These are phyloP conservation scores for Aegilops sharonensis DNA, from an alignment of 176 grass and related monocot genomes.

Conservation along the genomic window DNA sequence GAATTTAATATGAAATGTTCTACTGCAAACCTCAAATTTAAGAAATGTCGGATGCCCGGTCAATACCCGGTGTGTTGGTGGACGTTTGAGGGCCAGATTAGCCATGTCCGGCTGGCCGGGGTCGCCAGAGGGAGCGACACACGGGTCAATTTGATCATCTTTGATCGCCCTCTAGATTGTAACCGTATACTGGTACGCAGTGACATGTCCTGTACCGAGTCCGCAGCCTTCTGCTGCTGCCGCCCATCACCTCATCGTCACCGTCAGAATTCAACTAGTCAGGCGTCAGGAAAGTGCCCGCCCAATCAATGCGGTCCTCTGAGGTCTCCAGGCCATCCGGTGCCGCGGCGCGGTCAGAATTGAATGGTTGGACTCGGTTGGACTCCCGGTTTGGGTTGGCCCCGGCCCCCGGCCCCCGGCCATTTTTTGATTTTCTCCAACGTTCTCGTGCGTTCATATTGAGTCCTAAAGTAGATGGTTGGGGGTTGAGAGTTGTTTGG, in stretches of 20 bases:
- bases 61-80: too few species aligned
- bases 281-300: constrained; percentile 11
- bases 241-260: background rate
- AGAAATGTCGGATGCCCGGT: too few species aligned
- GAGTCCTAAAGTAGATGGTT: constrained; percentile 24
- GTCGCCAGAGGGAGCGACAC: too few species aligned
- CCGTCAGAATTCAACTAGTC: background rate
- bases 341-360: constrained; percentile 20
- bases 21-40: too few species aligned
- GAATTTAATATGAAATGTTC: too few species aligned
- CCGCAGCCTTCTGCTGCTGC: background rate
- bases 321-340: constrained; percentile 12
- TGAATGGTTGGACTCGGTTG: constrained; percentile 19
- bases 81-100: too few species aligned
- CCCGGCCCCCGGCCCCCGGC: too few species aligned
- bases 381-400: constrained; percentile 5
- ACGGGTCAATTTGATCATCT: background rate
- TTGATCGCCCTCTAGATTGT: background rate
- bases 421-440: background rate
- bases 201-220: background rate
- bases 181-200: background rate
- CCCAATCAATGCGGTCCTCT: constrained; percentile 26
- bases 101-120: too few species aligned
- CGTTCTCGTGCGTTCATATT: constrained; percentile 9
- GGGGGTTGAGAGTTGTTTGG: constrained; percentile 34